phyloP scores from a whole-genome alignment of 108 stramenopile species.

The Aurantiochytrium sp. region DNA sequence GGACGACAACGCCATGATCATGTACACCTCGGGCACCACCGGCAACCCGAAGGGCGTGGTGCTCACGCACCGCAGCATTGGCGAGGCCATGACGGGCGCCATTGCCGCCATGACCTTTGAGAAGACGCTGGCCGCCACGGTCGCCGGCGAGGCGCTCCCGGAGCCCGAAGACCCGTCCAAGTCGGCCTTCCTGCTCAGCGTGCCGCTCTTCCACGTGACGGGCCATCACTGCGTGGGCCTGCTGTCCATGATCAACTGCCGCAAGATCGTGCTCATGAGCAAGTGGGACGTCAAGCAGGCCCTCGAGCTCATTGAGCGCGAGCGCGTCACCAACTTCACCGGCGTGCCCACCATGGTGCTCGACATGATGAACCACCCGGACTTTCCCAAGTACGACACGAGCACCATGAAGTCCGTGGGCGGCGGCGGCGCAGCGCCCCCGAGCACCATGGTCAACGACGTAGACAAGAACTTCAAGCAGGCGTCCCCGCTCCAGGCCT shows the following conservation, averaged over 20 bases:
- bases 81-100: constrained; percentile 46
- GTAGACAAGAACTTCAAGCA: background rate
- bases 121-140: constrained; percentile 1
- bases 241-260: background rate
- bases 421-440: constrained; percentile 16
- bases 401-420: background rate
- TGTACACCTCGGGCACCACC: constrained; percentile 46
- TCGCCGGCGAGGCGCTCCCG: background rate
- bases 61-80: constrained; percentile 15
- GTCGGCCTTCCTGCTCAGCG: background rate
- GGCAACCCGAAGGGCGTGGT: constrained; percentile 49
- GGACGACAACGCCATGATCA: constrained; percentile 33
- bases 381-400: background rate
- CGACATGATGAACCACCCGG: constrained; percentile 24
- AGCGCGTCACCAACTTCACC: background rate
- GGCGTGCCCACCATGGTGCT: constrained; percentile 37
- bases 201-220: constrained; percentile 25
- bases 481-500: constrained; percentile 15
- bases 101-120: background rate
- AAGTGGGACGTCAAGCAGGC: background rate
- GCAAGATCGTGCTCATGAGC: constrained; percentile 29
- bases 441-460: constrained; percentile 3
- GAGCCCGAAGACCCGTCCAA: background rate
- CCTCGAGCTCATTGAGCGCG: background rate
- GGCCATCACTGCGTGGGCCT: background rate